Base-by-base conservation (phyloP, 208 protist species). In the Tritrichomonas musculus region DNA sequence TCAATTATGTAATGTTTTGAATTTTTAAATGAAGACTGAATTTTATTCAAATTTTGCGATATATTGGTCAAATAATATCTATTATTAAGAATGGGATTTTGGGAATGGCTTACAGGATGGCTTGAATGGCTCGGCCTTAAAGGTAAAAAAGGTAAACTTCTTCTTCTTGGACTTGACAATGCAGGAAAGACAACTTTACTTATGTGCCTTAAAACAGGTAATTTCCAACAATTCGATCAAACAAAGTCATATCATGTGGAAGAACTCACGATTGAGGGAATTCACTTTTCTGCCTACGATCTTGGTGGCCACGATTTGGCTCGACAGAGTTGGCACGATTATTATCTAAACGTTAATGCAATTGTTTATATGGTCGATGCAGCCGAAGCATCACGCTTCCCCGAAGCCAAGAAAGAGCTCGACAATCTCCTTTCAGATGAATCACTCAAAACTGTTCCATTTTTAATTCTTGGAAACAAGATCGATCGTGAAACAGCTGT, bases 131-230 rank as follows among this genome's bases (percentile, higher is more conserved):
- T 95, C 41, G 97, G 97, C 25, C 94, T 98, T 25, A 95, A 94
- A 30, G 95, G 96, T 80, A 98, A 98, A 93, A 94, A 94, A 22
- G 97, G 96, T 44, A 97, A 97, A 94, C 98, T 99, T 72, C 96
- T 99, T 5, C 99, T 99, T 95, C 97, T 99, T 27, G 99, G 99
- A 27, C 96, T 99, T 33, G 99, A 99, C 95, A 99, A 99, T 96
- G 99, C 99, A 14, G 99, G 99, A 60, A 99, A 99, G 95, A 99
- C 99, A 9, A 99, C 99, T 9, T 96, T 99, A 2, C 27, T 93
- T 36, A 39, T 77, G 25, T 47, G 27, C 30, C 30, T 93, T 8
- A 57, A 77, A 66, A 92, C 93, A n/a, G 93, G 66, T 17, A 53
- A 73, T 53, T 47, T 41, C 39, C 25, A 57, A 39, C 93, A 39